A percentile compares a stretch with the other conserved stretches of the same genome.
These are phyloP conservation scores for Saccharomyces hybrid DNA, from an alignment of 1,139 yeast species.

Conservation along the genomic window DNA sequence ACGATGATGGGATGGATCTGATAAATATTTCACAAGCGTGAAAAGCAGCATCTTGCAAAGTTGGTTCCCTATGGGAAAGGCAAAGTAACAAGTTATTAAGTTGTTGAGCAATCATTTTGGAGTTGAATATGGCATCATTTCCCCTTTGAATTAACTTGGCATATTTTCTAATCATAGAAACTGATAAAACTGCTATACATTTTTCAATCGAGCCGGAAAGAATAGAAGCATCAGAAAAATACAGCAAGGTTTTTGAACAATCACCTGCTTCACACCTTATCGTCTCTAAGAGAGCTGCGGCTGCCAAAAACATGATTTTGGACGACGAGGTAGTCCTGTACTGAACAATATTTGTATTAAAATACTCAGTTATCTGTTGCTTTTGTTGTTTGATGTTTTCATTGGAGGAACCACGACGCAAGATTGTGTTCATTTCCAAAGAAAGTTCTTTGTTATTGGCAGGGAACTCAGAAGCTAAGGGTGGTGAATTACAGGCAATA, in stretches of 20 bases:
- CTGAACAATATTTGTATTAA: conserved; percentile 32
- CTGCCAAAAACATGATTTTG: conserved; percentile 80
- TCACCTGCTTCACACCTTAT: conserved; percentile 75
- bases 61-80: conserved; percentile 71
- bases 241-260: conserved; percentile 64
- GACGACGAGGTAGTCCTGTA: conserved; percentile 52
- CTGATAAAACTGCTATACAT: conserved; percentile 58
- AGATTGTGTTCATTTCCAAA: conserved; percentile 81
- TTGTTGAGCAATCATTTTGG: conserved; percentile 61
- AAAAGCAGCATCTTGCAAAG: conserved; percentile 74
- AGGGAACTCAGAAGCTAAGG: conserved; percentile 80
- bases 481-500: conserved; percentile 85
- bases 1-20: conserved; percentile 63
- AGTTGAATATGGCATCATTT: conserved; percentile 38
- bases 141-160: conserved; percentile 33
- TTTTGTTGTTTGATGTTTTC: conserved; percentile 73
- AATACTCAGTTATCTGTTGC: conserved; percentile 37
- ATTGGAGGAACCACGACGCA: conserved; percentile 83
- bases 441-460: conserved; percentile 88
- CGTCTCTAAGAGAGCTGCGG: conserved; percentile 71
- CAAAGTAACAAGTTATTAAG: conserved; percentile 58
- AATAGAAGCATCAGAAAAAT: conserved; percentile 82
- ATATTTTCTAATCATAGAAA: conserved; percentile 53
- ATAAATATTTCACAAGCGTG: conserved; percentile 70
- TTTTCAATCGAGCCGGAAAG: conserved; percentile 54